Evolutionary conservation across 192 early-diverging fungal genomes (phyloP), one percentile per base, ranked within the genome.

Genomic region (Gigaspora rosea): DNA sequence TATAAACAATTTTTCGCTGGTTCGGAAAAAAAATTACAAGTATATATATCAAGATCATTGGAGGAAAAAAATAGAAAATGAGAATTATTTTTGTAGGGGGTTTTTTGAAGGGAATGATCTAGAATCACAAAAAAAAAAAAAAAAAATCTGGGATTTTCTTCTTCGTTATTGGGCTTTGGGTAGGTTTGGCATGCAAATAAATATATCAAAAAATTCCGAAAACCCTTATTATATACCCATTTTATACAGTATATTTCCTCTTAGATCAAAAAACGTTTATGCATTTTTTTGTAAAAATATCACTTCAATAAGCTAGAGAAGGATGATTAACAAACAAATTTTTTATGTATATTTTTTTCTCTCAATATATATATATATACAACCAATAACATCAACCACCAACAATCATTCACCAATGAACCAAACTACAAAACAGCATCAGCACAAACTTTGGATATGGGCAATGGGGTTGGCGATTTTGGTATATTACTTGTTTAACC

Each of bases 321-420:
- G 46, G 64, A 73, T 73, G 20, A 54, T 57, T 73, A 73, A 73
- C 51, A 15, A 41, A 56, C 18, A 73, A 54, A 57, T 36, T 73
- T 33, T 73, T 71, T 73, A 58, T 73, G 51, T 73, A 73, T 73
- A 54, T 73, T 73, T 73, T 70, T 32, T 52, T 49, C 48, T 33
- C 27, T 20, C 47, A 70, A 70, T 70, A 51, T 51, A 70, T 70
- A 49, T 52, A 27, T 46, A 58, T 62, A 13, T 49, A 22, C 56
- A 16, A 32, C 15, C 11, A 41, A 33, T 32, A 52, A 27, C 35
- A 36, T 36, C 54, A 12, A 32, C 4, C 54, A 58, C 32, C 35
- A 10, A 48, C 8, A 46, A 12, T 58, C 71, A 41, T n/a, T 12
- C 71, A 46, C 12, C 52, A 56, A 56, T 56, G 11, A 56, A 58